Base-by-base conservation (phyloP, 2,329 filamentous ascomycete species). In the Helminthosporium solani region DNA sequence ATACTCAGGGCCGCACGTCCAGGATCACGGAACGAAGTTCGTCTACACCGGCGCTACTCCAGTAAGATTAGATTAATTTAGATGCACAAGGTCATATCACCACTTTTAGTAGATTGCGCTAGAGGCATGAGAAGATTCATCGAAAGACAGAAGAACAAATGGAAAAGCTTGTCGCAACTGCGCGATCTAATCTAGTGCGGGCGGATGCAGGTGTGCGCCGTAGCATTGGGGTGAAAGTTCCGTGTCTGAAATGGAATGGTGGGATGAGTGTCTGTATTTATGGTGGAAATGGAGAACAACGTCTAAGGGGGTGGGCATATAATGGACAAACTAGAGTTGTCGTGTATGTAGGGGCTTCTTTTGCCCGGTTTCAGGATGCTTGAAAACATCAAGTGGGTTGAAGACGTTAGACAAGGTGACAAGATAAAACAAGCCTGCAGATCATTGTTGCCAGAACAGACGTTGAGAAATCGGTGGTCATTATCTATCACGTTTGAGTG, bases 21-120 rank as follows among this genome's bases (percentile, higher is more conserved):
- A 53, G 51, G 49, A 47, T 47, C 21, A 35, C 52, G 53, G 49
- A 55, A 42, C 30, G 33, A 51, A 31, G 28, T 39, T 20, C 36
- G 50, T 45, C 23, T 44, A 49, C 52, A 47, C 44, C 47, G 56
- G 50, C 38, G 46, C 50, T 44, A 42, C 55, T 54, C 45, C 54
- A 60, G 50, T 49, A 53, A 60, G 39, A 57, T 53, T 65, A 57
- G 36, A 64, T 61, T 58, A 56, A 54, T 50, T 57, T 53, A 48
- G 56, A 57, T 50, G 47, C 35, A 21, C 31, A 52, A 48, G 6
- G 33, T 40, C 37, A 47, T 50, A 21, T 52, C 27, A 20, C 7
- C 15, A 12, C 20, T 38, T 49, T 51, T 56, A 49, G 60, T 50
- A 59, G 36, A 56, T 54, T 52, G 44, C 35, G 23, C 35, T 27